Base-by-base conservation (phyloP, 1,284 basidiomycete species). In the Tilletia setariae region DNA sequence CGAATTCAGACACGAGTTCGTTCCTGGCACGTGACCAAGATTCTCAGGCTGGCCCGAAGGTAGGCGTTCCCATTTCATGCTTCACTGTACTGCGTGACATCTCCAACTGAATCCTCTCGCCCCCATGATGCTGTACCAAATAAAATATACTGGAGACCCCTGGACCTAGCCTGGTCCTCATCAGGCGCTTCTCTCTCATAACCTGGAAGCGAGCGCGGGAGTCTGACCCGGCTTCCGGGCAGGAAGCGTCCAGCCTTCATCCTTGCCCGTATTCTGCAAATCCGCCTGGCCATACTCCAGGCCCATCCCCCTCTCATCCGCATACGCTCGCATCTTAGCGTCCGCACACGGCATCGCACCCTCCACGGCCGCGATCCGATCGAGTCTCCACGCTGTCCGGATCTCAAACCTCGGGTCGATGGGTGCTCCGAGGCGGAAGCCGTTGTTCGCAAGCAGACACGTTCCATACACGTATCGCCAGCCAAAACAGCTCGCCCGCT, bases 291-390 rank as follows among this genome's bases (percentile, higher is more conserved):
- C 56, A 16, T 25, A 15, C 28, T 11, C 30, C 4, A 61, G 56
- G 7, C 56, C 56, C 19, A 30, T 19, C 28, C 56, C 56, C 13
- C 30, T 8, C 56, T 19, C 30, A 40, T 61, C 56, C 19, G 56
- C 30, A 25, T 15, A 19, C 30, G 11, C 13, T 2, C 56, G 56
- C 13, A 32, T 32, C 9, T 3, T 30, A 2, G 9, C 28, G 16
- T 61, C 56, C 16, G 56, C 28, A n/a, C 56, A 61, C 4, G 56
- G 56, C 56, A 61, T 61, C 13, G 30, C 28, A 2, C 30, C 28
- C 35, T 61, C 56, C 25, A 61, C 30, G 3, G 56, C 56, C 35
- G 56, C 56, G 28, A 61, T 61, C 28, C 56, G 56, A 16, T 61
- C 56, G 6, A 61, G 56, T 1, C 56, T 28, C 56, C 56, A 61